These are phyloP conservation scores for Pachyrhizus erosus DNA, from an alignment of 306 rosid species.

Conservation along the genomic window DNA sequence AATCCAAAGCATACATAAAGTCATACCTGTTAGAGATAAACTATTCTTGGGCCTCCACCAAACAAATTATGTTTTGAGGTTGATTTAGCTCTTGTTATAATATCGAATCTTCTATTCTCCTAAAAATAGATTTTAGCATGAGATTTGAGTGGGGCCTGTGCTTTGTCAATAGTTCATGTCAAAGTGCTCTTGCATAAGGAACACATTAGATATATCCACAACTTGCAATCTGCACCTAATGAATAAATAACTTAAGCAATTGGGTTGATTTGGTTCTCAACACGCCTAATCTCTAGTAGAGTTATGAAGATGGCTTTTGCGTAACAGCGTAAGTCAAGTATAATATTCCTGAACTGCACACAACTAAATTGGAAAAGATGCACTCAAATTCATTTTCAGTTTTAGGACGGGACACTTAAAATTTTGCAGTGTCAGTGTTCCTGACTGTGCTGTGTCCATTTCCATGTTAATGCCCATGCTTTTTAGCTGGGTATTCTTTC, in stretches of 20 bases:
- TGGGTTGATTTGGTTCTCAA: conserved; percentile 15
- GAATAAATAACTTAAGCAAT: neutral
- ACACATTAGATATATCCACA: neutral
- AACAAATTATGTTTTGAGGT: conserved; percentile 1
- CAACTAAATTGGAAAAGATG: neutral
- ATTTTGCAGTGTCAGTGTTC: conserved; percentile 11
- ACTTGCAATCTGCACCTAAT: neutral
- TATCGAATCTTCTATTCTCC: conserved; percentile 4
- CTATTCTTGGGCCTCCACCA: conserved; percentile 13
- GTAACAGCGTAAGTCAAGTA: neutral
- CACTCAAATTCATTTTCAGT: conserved; percentile 3
- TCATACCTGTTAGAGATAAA: conserved; percentile 17
- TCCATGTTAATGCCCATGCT: neutral
- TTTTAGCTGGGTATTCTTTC: conserved; percentile 20
- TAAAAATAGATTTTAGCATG: neutral
- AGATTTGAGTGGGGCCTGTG: conserved; percentile 6
- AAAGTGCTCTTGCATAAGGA: neutral
- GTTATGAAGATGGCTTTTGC: conserved; percentile 13
- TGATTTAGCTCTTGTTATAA: conserved; percentile 7
- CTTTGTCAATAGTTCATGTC: conserved; percentile 7
- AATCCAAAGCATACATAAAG: conserved; percentile 3
- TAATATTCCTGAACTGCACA: conserved; percentile 16
- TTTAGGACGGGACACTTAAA: neutral
- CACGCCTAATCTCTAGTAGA: neutral
- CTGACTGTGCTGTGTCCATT: neutral